Evolutionary conservation across 2,329 filamentous ascomycete genomes (phyloP).

Genomic region (Diplodia sapinea): DNA sequence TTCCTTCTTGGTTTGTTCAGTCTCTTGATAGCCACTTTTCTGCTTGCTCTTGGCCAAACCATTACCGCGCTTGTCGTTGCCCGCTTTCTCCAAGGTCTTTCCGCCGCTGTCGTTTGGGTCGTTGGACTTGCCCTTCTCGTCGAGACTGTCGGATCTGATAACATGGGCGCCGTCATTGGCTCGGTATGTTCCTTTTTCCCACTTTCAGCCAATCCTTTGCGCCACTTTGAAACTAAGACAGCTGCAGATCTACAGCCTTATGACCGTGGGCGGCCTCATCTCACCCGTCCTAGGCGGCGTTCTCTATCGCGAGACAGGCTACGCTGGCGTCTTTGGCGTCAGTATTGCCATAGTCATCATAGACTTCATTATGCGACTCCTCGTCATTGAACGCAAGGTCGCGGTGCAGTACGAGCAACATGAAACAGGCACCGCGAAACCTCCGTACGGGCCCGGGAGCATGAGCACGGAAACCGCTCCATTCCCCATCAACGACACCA

Average conservation of each 20-base stretch:
- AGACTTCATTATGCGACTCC: conserved; percentile 65
- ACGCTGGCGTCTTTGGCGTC: conserved; percentile 64
- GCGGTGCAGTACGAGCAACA: conserved; percentile 53
- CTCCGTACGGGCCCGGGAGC: conserved; percentile 32
- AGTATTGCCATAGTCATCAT: conserved; percentile 60
- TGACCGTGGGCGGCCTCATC: conserved; percentile 62
- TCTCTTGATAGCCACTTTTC: conserved; percentile 60
- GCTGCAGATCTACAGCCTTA: conserved; percentile 62
- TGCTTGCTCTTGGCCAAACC: conserved; percentile 59
- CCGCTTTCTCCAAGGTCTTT: conserved; percentile 63
- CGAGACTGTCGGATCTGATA: conserved; percentile 63
- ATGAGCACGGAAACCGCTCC: conserved; percentile 11
- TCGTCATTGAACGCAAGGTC: conserved; percentile 68
- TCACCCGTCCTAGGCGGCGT: conserved; percentile 66
- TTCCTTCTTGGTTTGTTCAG: conserved; percentile 63
- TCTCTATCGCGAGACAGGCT: conserved; percentile 64
- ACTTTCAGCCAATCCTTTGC: background rate
- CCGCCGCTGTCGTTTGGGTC: conserved; percentile 65
- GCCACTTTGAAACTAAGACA: background rate
- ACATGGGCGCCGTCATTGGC: conserved; percentile 67
- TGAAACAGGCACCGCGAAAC: conserved; percentile 34
- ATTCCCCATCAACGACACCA: conserved; percentile 33
- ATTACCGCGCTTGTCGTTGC: conserved; percentile 58
- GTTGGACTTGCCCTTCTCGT: conserved; percentile 64
- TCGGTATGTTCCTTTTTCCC: conserved; percentile 48